A percentile compares a stretch with the other conserved stretches of the same genome.
Evolutionary conservation across 768 basidiomycete species (phyloP).

Genomic region (Pholiota molesta): DNA sequence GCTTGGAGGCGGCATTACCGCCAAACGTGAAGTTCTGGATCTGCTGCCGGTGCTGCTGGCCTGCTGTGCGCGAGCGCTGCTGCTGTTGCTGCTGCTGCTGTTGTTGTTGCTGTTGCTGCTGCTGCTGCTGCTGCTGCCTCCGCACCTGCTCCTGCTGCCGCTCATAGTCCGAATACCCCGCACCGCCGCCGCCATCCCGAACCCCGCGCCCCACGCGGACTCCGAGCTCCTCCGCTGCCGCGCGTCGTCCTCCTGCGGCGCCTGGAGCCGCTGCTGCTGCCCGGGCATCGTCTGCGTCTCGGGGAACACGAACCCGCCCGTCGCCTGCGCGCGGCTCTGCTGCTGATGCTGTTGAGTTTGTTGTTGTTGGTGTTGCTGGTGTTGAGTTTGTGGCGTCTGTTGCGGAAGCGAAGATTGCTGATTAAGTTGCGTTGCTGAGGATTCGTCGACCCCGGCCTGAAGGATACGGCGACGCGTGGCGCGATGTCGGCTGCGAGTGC

Average conservation of each 20-base stretch:
- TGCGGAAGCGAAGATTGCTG: not conserved
- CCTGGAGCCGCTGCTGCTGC: slow-evolving; percentile 1
- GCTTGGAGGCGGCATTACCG: slow-evolving; percentile 13
- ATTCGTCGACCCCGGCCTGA: slow-evolving; percentile 4
- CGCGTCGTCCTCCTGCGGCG: not conserved
- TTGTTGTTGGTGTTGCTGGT: slow-evolving; percentile 3
- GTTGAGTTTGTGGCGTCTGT: no score
- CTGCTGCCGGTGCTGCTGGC: slow-evolving; percentile 24
- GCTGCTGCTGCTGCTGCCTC: slow-evolving; percentile 21
- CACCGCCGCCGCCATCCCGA: not conserved
- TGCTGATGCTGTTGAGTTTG: slow-evolving; percentile 18
- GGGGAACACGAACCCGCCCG: slow-evolving; percentile 8
- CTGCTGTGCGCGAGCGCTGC: slow-evolving; percentile 25
- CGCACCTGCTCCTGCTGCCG: slow-evolving; percentile 4
- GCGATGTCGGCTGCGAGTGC: slow-evolving; percentile 12
- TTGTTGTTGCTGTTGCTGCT: slow-evolving; percentile 16
- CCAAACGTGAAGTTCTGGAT: slow-evolving; percentile 31
- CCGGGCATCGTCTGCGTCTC: slow-evolving; percentile 10
- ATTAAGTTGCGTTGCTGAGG: slow-evolving; percentile 17
- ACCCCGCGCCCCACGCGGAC: not conserved
- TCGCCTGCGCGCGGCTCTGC: not conserved
- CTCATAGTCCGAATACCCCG: slow-evolving; percentile 10
- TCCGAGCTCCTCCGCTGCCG: not conserved
- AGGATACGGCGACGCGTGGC: not conserved
- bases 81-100: slow-evolving; percentile 28